Percentiles rank a stretch among this genome's conserved stretches.
Conservation (phyloP, 768 basidiomycete species). For the Boletus rufocinnamomeus region DNA sequence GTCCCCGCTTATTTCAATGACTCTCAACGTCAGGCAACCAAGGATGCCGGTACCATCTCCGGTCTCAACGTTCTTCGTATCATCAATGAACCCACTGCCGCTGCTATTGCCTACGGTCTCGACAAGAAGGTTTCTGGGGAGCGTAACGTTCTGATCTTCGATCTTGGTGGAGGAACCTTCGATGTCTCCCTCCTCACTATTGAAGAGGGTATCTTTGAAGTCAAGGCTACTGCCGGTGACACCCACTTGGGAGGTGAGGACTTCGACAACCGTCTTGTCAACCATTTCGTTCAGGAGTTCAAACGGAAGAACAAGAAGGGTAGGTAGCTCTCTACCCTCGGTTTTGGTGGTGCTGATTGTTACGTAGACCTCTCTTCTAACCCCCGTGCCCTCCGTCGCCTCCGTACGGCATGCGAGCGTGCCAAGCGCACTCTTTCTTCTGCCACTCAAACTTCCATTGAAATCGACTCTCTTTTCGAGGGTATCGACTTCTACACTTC, state of each 20-base stretch:
- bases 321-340: slow-evolving; percentile 27
- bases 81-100: slow-evolving; percentile 98
- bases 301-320: slow-evolving; percentile 98
- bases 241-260: slow-evolving; percentile 98
- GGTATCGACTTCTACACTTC: slow-evolving; percentile 99
- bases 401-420: slow-evolving; percentile 97
- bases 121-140: slow-evolving; percentile 92
- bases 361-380: slow-evolving; percentile 78
- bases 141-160: slow-evolving; percentile 96
- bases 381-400: slow-evolving; percentile 94
- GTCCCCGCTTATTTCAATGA: slow-evolving; percentile 99
- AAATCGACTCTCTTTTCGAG: slow-evolving; percentile 97
- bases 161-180: slow-evolving; percentile 98
- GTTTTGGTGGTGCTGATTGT: slow-evolving; percentile 9
- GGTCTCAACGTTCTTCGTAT: slow-evolving; percentile 97
- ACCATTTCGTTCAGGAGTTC: slow-evolving; percentile 96
- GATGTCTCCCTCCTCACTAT: slow-evolving; percentile 97
- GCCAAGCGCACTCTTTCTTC: slow-evolving; percentile 98
- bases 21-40: slow-evolving; percentile 97
- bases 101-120: slow-evolving; percentile 97
- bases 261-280: slow-evolving; percentile 97
- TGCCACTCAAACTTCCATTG: slow-evolving; percentile 93
- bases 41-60: slow-evolving; percentile 94
- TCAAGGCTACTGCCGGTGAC: slow-evolving; percentile 98
- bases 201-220: slow-evolving; percentile 97